These are phyloP conservation scores for Oenanthe sinensis DNA, from an alignment of 129 eudicot species.

Conservation along the genomic window DNA sequence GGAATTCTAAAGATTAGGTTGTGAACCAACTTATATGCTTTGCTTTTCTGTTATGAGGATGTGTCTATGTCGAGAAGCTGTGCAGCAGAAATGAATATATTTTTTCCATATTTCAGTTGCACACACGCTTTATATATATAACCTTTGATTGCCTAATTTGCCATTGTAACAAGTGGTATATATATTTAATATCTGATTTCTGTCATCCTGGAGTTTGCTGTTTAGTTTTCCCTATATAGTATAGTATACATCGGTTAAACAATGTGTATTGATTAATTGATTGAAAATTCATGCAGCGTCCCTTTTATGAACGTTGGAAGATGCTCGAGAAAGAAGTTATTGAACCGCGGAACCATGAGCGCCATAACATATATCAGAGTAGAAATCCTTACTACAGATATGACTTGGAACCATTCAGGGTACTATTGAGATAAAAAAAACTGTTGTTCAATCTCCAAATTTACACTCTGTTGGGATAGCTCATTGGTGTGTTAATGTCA, in stretches of 20 bases:
- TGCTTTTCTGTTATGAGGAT: background rate
- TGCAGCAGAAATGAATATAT: background rate
- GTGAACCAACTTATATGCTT: background rate
- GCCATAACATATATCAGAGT: conserved; percentile 42
- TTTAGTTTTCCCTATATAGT: background rate
- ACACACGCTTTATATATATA: background rate
- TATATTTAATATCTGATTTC: background rate
- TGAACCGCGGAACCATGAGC: conserved; percentile 82
- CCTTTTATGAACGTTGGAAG: conserved; percentile 93
- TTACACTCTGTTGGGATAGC: background rate
- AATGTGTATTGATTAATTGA: background rate
- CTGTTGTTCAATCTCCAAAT: background rate
- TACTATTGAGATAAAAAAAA: conserved; percentile 24
- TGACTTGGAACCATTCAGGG: conserved; percentile 96
- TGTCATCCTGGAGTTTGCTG: background rate
- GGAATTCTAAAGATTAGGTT: background rate
- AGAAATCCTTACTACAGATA: conserved; percentile 75
- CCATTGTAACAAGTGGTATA: background rate
- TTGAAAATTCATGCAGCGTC: conserved; percentile 45
- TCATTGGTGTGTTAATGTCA: conserved; percentile 23
- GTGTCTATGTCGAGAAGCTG: background rate
- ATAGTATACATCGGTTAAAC: background rate
- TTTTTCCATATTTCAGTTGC: background rate
- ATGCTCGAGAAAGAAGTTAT: conserved; percentile 97
- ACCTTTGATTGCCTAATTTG: background rate